These are phyloP conservation scores for Coemansia sp. DNA, from an alignment of 192 early-diverging fungal species.

Conservation along the genomic window DNA sequence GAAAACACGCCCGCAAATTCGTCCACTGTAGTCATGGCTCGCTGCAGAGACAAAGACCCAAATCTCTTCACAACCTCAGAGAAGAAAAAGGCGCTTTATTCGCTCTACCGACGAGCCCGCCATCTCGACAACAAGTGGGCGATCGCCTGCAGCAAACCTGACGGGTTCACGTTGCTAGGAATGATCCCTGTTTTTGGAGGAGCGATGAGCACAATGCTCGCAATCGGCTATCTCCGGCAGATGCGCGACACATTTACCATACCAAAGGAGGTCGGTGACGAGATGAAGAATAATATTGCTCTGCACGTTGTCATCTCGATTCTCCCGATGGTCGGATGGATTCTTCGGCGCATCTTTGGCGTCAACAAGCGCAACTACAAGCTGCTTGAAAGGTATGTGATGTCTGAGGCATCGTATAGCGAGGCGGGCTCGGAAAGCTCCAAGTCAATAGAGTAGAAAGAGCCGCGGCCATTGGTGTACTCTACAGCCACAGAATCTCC, in stretches of 20 bases:
- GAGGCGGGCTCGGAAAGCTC: neutral
- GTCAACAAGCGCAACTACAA: slow-evolving; percentile 46
- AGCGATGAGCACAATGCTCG: slow-evolving; percentile 25
- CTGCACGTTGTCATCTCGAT: slow-evolving; percentile 23
- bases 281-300: slow-evolving; percentile 27
- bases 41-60: slow-evolving; percentile 1
- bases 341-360: slow-evolving; percentile 23
- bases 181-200: slow-evolving; percentile 35
- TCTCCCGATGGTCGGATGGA: slow-evolving; percentile 36
- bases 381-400: slow-evolving; percentile 28
- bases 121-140: slow-evolving; percentile 43
- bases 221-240: slow-evolving; percentile 22
- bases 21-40: too few relatives aligned
- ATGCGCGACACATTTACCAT: slow-evolving; percentile 23
- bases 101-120: slow-evolving; percentile 25
- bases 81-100: slow-evolving; percentile 27
- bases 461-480: too few relatives aligned
- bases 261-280: slow-evolving; percentile 11
- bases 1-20: too few relatives aligned
- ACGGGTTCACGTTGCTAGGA: slow-evolving; percentile 27
- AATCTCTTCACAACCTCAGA: neutral
- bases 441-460: too few relatives aligned
- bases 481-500: too few relatives aligned
- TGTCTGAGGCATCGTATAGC: slow-evolving; percentile 10
- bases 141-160: slow-evolving; percentile 24